A percentile compares a stretch with the other conserved stretches of the same genome.
Conservation (phyloP, 2,329 filamentous ascomycete genomes). For the Aspergillus glaucus region DNA sequence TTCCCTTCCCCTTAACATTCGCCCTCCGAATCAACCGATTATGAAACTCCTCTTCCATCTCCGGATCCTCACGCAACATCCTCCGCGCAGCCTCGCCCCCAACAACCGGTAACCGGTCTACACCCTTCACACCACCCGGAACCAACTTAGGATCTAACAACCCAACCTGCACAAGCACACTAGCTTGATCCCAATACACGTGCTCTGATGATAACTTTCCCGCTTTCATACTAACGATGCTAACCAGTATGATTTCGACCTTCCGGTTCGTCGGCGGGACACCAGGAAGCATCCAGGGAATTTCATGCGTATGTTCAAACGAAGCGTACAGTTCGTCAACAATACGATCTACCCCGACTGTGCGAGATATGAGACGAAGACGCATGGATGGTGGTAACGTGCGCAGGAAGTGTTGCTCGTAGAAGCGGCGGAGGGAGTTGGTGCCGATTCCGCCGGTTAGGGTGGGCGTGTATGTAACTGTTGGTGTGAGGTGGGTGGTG, state of each 20-base stretch:
- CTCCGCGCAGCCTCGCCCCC: conserved; percentile 35
- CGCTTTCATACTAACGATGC: conserved; percentile 49
- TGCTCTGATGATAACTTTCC: conserved; percentile 52
- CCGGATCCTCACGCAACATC: conserved; percentile 34
- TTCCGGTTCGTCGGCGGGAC: conserved; percentile 51
- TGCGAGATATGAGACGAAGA: conserved; percentile 52
- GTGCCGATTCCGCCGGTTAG: conserved; percentile 38
- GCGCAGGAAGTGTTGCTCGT: conserved; percentile 51
- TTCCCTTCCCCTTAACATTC: conserved; percentile 10
- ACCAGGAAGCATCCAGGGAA: conserved; percentile 56
- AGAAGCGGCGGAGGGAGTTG: conserved; percentile 45
- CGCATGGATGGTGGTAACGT: conserved; percentile 46
- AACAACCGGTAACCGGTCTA: conserved; percentile 35
- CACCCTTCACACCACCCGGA: conserved; percentile 38
- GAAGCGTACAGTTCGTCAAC: conserved; percentile 55
- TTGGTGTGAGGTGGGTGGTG: conserved; percentile 21
- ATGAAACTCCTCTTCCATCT: conserved; percentile 29
- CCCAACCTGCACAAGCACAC: conserved; percentile 53
- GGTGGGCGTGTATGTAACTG: conserved; percentile 28
- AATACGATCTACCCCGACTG: conserved; percentile 52
- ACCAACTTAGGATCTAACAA: conserved; percentile 52
- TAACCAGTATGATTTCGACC: conserved; percentile 53
- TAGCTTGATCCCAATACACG: conserved; percentile 59
- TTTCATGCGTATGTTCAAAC: conserved; percentile 51
- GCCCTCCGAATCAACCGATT: conserved; percentile 26